These are phyloP conservation scores for Pseudogymnoascus sp. DNA, from an alignment of 2,329 filamentous ascomycete species.

Conservation along the genomic window DNA sequence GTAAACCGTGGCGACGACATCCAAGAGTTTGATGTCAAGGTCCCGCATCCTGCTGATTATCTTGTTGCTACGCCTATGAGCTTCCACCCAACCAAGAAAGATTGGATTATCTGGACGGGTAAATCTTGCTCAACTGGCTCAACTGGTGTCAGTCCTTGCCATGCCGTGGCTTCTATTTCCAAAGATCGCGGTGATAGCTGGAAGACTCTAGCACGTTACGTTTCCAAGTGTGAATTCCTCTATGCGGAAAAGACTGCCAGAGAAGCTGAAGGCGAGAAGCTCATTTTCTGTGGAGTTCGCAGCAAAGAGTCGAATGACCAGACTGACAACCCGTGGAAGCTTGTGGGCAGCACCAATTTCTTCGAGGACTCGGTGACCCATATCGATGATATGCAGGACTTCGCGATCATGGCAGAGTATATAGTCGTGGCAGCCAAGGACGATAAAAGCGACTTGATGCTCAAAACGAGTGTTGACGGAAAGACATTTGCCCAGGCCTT, in stretches of 20 bases:
- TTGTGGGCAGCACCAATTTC: slow-evolving; percentile 73
- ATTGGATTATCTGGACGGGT: slow-evolving; percentile 91
- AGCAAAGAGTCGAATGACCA: slow-evolving; percentile 58
- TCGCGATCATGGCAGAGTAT: slow-evolving; percentile 94
- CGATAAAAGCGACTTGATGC: slow-evolving; percentile 56
- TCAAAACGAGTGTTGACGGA: slow-evolving; percentile 81
- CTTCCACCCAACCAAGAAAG: slow-evolving; percentile 79
- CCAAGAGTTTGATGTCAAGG: slow-evolving; percentile 64
- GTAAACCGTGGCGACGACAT: slow-evolving; percentile 69
- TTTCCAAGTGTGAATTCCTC: slow-evolving; percentile 80
- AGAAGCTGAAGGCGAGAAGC: slow-evolving; percentile 32
- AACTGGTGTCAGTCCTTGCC: too few relatives aligned
- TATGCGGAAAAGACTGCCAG: slow-evolving; percentile 51
- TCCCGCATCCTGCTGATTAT: slow-evolving; percentile 37
- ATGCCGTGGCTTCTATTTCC: slow-evolving; percentile 67
- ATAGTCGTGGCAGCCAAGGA: slow-evolving; percentile 75
- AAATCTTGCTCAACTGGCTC: slow-evolving; percentile 51
- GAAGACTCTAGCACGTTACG: slow-evolving; percentile 66
- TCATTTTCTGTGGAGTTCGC: slow-evolving; percentile 55
- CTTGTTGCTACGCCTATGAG: slow-evolving; percentile 47
- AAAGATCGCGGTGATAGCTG: slow-evolving; percentile 75
- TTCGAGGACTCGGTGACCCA: slow-evolving; percentile 52
- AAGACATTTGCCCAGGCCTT: slow-evolving; percentile 71
- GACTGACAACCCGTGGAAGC: slow-evolving; percentile 54
- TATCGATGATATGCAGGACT: slow-evolving; percentile 69